phyloP scores from a whole-genome alignment of 2,329 filamentous ascomycete species.

The Dactylellina haptotyla region DNA sequence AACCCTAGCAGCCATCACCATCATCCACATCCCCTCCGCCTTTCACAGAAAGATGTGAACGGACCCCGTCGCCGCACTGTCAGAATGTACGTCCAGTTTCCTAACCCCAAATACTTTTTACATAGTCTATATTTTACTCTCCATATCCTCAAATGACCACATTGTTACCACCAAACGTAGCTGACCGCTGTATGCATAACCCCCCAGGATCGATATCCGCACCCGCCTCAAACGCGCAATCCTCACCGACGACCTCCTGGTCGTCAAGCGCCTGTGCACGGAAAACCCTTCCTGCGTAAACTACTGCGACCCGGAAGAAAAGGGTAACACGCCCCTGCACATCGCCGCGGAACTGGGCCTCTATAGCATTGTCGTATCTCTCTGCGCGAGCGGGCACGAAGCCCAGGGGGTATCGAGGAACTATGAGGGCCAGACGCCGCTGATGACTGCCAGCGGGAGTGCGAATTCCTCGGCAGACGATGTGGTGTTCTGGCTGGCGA shows the following conservation, averaged over 20 bases:
- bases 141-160: background rate
- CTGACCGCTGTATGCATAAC: background rate
- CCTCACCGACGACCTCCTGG: slow-evolving; percentile 56
- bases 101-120: background rate
- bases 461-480: slow-evolving; percentile 52
- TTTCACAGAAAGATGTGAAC: background rate
- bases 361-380: slow-evolving; percentile 53
- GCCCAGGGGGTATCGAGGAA: slow-evolving; percentile 55
- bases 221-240: slow-evolving; percentile 58
- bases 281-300: slow-evolving; percentile 55
- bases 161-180: background rate
- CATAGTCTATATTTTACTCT: too few species aligned
- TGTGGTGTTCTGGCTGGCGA: slow-evolving; percentile 55
- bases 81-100: slow-evolving; percentile 1
- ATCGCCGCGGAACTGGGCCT: slow-evolving; percentile 55
- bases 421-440: slow-evolving; percentile 56
- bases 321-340: slow-evolving; percentile 56
- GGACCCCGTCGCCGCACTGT: background rate
- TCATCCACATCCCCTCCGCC: background rate
- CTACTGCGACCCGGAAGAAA: slow-evolving; percentile 56
- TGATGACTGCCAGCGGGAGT: slow-evolving; percentile 56
- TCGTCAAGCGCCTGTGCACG: slow-evolving; percentile 57
- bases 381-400: slow-evolving; percentile 54
- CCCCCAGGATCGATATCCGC: slow-evolving; percentile 56
- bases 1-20: too few species aligned